These are phyloP conservation scores for Wickerhamiella sergipiensis DNA, from an alignment of 805 yeast species.

Conservation along the genomic window DNA sequence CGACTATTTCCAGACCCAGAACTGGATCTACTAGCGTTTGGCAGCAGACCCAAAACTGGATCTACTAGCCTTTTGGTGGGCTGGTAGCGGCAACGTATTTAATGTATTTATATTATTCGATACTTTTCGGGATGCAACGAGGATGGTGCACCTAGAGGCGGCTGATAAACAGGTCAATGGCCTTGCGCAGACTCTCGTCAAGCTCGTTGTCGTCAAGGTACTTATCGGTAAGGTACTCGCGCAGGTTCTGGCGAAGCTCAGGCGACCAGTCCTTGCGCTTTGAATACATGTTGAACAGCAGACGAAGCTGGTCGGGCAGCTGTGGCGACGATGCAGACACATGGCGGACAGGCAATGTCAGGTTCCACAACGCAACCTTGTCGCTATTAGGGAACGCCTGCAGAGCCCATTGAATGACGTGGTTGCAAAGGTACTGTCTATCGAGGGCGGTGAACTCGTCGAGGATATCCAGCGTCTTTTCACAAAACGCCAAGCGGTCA, in stretches of 20 bases:
- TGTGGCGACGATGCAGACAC: constrained; percentile 27
- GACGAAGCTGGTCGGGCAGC: constrained; percentile 50
- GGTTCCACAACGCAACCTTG: constrained; percentile 35
- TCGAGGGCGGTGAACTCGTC: constrained; percentile 59
- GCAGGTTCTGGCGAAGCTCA: constrained; percentile 15
- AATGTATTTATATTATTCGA: not conserved
- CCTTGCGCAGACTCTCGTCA: constrained; percentile 14
- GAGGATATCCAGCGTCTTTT: constrained; percentile 41
- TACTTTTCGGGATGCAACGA: too few relatives aligned
- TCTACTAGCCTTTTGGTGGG: constrained; percentile 16
- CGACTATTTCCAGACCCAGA: constrained; percentile 85
- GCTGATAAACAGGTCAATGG: constrained; percentile 15
- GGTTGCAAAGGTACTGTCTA: constrained; percentile 50
- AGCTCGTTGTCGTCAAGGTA: constrained; percentile 13
- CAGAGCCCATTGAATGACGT: constrained; percentile 44
- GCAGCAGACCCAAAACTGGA: constrained; percentile 76
- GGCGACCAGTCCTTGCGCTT: constrained; percentile 12
- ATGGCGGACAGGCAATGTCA: constrained; percentile 55
- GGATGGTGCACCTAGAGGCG: constrained; percentile 5
- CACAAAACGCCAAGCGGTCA: constrained; percentile 29
- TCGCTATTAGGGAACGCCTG: constrained; percentile 27
- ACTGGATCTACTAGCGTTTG: constrained; percentile 41
- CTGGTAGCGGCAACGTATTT: not conserved
- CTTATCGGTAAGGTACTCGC: constrained; percentile 16
- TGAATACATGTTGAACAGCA: constrained; percentile 54